phyloP scores from a whole-genome alignment of 108 stramenopile genomes.

The Cyclotella baltica region DNA sequence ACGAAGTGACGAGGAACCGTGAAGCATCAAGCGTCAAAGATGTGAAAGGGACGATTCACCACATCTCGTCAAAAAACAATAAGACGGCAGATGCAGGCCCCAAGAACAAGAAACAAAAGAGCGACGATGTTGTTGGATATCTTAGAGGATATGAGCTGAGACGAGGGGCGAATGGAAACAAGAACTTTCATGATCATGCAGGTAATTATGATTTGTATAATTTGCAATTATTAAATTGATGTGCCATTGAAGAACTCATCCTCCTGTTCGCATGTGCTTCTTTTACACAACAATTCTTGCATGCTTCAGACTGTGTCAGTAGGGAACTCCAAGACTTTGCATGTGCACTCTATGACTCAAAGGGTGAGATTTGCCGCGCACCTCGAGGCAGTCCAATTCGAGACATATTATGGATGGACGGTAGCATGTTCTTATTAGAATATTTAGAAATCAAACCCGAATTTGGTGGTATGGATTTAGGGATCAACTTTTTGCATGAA shows the following conservation, averaged over 20 bases:
- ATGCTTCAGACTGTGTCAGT: not conserved
- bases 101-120: not conserved
- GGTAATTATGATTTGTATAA: not conserved
- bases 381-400: not conserved
- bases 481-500: conserved; percentile 12
- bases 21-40: conserved; percentile 8
- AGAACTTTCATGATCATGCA: conserved; percentile 12
- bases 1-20: conserved; percentile 2
- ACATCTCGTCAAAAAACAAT: not conserved
- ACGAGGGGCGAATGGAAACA: conserved; percentile 2
- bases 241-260: too few relatives aligned
- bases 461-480: conserved; percentile 4
- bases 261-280: too few relatives aligned
- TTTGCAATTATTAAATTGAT: not conserved
- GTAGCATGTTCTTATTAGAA: conserved; percentile 9
- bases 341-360: not conserved
- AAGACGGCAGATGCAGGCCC: not conserved
- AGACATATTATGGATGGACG: not conserved
- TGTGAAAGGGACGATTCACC: not conserved
- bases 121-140: not conserved
- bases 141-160: not conserved
- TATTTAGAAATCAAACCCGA: conserved; percentile 7
- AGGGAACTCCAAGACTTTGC: not conserved
- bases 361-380: not conserved
- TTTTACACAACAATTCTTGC: not conserved